Evolutionary conservation across 83 land plant genomes (phyloP).

Genomic region (Diphasiastrum complanatum): DNA sequence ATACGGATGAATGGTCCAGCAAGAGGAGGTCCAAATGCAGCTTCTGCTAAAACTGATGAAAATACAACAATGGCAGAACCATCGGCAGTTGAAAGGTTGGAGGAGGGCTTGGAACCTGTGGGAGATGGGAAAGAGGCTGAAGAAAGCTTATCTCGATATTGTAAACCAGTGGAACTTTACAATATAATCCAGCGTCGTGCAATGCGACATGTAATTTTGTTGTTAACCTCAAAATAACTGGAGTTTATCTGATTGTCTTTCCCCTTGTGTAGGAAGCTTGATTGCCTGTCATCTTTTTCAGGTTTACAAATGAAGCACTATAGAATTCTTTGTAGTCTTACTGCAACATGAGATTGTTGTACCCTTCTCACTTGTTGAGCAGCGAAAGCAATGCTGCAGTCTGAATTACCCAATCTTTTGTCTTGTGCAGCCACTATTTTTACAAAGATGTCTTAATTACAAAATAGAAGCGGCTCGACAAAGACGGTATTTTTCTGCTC

Average conservation of each 20-base stretch:
- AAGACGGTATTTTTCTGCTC: constrained; percentile 47
- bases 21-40: too few species aligned
- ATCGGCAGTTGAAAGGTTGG: too few species aligned
- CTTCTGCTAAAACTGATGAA: too few species aligned
- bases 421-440: constrained; percentile 65
- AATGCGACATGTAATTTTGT: constrained; percentile 44
- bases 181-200: constrained; percentile 73
- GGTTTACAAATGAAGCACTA: too few species aligned
- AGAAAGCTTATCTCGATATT: constrained; percentile 59
- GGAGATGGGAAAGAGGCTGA: constrained; percentile 60
- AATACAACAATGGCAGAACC: too few species aligned
- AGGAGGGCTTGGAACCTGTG: too few species aligned
- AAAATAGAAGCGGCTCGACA: constrained; percentile 62
- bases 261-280: constrained; percentile 2
- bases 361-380: too few species aligned
- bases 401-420: too few species aligned
- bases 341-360: too few species aligned
- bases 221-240: background rate
- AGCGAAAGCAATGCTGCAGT: too few species aligned
- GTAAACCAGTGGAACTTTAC: constrained; percentile 83
- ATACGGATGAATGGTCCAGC: too few species aligned
- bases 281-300: background rate
- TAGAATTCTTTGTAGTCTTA: too few species aligned
- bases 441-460: constrained; percentile 70
- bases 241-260: background rate